Evolutionary conservation across 1,284 basidiomycete genomes (phyloP).

Genomic region (Pseudozyma sp.): DNA sequence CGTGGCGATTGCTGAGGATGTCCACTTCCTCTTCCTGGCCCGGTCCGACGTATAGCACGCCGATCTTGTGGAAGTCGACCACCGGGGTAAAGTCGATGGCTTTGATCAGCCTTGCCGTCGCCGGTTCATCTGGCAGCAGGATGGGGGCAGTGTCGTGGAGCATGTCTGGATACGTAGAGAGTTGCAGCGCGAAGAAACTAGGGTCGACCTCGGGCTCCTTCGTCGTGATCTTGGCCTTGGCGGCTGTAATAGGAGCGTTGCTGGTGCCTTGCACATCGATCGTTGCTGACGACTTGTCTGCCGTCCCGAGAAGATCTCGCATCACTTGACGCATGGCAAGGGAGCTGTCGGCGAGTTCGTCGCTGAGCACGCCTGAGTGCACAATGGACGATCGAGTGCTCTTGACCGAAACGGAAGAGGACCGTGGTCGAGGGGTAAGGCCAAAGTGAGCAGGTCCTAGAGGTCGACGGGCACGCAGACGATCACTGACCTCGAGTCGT

Average conservation of each 20-base stretch:
- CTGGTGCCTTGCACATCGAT: neutral
- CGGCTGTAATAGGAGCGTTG: neutral
- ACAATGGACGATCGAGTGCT: slow-evolving; percentile 1
- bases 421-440: slow-evolving; percentile 68
- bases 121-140: slow-evolving; percentile 71
- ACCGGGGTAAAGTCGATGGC: slow-evolving; percentile 88
- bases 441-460: slow-evolving; percentile 55
- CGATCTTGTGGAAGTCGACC: slow-evolving; percentile 97
- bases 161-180: slow-evolving; percentile 73
- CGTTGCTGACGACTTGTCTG: slow-evolving; percentile 11
- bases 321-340: slow-evolving; percentile 51
- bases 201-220: slow-evolving; percentile 76
- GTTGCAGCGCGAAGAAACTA: slow-evolving; percentile 85
- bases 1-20: slow-evolving; percentile 89
- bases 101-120: slow-evolving; percentile 76
- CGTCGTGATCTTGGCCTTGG: slow-evolving; percentile 9
- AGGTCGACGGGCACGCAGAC: slow-evolving; percentile 40
- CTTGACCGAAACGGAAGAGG: slow-evolving; percentile 80
- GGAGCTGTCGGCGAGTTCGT: slow-evolving; percentile 27
- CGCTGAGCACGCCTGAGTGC: slow-evolving; percentile 14
- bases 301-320: slow-evolving; percentile 42
- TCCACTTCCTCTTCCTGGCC: slow-evolving; percentile 86
- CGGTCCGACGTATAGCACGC: slow-evolving; percentile 93
- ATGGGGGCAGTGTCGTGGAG: slow-evolving; percentile 67
- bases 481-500: slow-evolving; percentile 47